Evolutionary conservation across 345 rosid species (phyloP).

Genomic region (Citrus reticulata): DNA sequence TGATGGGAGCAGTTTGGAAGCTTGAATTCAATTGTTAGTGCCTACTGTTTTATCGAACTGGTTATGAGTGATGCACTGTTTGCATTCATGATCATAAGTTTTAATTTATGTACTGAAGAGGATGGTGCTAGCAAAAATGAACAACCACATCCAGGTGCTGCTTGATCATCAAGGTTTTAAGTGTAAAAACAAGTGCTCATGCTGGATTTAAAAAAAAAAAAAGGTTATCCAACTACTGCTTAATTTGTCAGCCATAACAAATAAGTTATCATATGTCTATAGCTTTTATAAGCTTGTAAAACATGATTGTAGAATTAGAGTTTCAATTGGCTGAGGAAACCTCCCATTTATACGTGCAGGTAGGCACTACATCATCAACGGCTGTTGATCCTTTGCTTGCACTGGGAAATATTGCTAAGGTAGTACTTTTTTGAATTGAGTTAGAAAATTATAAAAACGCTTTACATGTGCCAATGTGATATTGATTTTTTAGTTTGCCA

Average conservation of each 20-base stretch:
- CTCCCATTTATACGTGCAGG: constrained; percentile 37
- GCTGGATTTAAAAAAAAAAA: not conserved
- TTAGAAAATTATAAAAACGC: not conserved
- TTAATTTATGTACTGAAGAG: not conserved
- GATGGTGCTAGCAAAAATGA: not conserved
- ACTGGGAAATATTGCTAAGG: constrained; percentile 69
- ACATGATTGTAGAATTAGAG: not conserved
- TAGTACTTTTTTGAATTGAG: constrained; percentile 12
- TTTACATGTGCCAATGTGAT: not conserved
- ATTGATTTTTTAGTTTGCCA: not conserved
- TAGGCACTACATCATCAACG: constrained; percentile 87
- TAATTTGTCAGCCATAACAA: not conserved
- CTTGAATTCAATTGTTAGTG: not conserved
- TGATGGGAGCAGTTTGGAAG: not conserved
- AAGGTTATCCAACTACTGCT: not conserved
- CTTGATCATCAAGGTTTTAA: not conserved
- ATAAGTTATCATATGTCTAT: not conserved
- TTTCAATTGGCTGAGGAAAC: not conserved
- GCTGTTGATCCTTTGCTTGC: constrained; percentile 74
- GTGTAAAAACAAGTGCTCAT: not conserved
- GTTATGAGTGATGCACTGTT: not conserved
- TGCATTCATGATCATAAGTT: not conserved
- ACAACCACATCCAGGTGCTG: not conserved
- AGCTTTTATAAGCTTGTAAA: not conserved
- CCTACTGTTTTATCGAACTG: not conserved